These are phyloP conservation scores for Boletus sp. DNA, from an alignment of 1,284 basidiomycete genomes.

Conservation along the genomic window DNA sequence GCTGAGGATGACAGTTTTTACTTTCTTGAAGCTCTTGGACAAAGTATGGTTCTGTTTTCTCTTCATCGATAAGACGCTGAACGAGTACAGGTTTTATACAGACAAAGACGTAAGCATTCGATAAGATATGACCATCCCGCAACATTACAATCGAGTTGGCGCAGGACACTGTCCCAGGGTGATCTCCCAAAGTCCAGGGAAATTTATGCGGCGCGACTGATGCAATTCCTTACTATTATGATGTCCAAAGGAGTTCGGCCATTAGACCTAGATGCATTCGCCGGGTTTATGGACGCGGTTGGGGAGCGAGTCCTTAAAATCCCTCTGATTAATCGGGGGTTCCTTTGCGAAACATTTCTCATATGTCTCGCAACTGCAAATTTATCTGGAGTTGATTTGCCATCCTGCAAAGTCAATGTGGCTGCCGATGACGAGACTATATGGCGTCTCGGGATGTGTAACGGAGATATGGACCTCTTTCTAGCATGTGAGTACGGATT, in stretches of 20 bases:
- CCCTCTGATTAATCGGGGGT: background rate
- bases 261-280: background rate
- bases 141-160: background rate
- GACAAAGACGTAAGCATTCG: slow-evolving; percentile 18
- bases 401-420: slow-evolving; percentile 1
- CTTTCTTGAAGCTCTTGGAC: slow-evolving; percentile 18
- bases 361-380: slow-evolving; percentile 25
- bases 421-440: slow-evolving; percentile 20
- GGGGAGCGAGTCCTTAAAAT: slow-evolving; percentile 16
- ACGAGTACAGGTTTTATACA: slow-evolving; percentile 15
- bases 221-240: slow-evolving; percentile 28
- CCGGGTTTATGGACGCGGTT: slow-evolving; percentile 20
- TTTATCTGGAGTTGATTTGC: slow-evolving; percentile 8
- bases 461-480: slow-evolving; percentile 15
- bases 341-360: slow-evolving; percentile 26
- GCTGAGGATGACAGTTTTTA: slow-evolving; percentile 8
- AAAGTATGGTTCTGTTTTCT: slow-evolving; percentile 18
- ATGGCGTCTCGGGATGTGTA: slow-evolving; percentile 25
- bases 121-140: background rate
- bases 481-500: slow-evolving; percentile 24
- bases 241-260: slow-evolving; percentile 19
- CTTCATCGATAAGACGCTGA: slow-evolving; percentile 6
- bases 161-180: slow-evolving; percentile 15
- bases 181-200: slow-evolving; percentile 9
- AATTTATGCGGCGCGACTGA: slow-evolving; percentile 19